Evolutionary conservation across 2,329 filamentous ascomycete species (phyloP), one percentile per base, ranked within the genome.

Genomic region (Colletotrichum chlorophyti): DNA sequence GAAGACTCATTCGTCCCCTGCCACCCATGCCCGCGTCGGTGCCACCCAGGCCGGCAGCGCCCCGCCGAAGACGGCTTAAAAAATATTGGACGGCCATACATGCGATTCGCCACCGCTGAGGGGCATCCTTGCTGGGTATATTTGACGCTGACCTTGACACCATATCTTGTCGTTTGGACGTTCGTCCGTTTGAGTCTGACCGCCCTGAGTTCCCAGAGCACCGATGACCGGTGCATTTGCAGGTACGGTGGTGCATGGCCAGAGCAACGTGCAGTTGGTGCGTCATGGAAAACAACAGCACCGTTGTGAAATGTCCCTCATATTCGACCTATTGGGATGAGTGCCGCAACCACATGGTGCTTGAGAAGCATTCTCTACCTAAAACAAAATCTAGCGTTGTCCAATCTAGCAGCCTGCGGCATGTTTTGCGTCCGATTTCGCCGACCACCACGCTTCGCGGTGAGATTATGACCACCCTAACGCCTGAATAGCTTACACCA

Each of bases 131-230:
- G 57, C 31, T 32, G 51, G n/a, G n/a, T 31, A 9, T 11, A 41
- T n/a, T 46, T 59, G 17, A 23, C 49, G 14, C 27, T 40, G 45
- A 34, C 21, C 24, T 2, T 35, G 26, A 15, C 37, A n/a, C n/a
- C n/a, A n/a, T n/a, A n/a, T n/a, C n/a, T n/a, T n/a, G n/a, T n/a
- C n/a, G n/a, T n/a, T n/a, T n/a, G n/a, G n/a, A n/a, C n/a, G n/a
- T n/a, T n/a, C n/a, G n/a, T n/a, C n/a, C n/a, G n/a, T n/a, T n/a
- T 49, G 51, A 52, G 57, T 50, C 43, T 60, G 43, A 60, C 57
- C 57, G 52, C 54, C 49, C 42, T 40, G 37, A 27, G 26, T 21
- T 21, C 35, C 34, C 6, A 37, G 2, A 31, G 29, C 50, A 48
- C 55, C 51, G 57, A 49, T 26, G 38, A 40, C 38, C 32, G 51